A percentile compares a stretch with the other conserved stretches of the same genome.
Conservation (phyloP, 345 rosid genomes). For the Salix koriyanagi region DNA sequence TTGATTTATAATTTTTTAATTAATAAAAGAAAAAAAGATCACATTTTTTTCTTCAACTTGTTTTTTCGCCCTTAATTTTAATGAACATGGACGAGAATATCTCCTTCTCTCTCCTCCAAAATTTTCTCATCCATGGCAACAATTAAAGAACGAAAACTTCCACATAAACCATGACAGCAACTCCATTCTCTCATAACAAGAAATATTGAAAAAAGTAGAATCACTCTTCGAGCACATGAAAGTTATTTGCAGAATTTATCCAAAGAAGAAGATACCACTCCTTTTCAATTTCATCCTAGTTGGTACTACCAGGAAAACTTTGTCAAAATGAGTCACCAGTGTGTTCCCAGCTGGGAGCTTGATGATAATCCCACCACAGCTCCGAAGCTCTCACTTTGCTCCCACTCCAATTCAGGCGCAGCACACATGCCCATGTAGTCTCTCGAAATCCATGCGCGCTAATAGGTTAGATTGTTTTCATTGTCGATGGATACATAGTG, state of each 20-base stretch:
- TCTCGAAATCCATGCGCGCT: background rate
- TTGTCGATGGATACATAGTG: background rate
- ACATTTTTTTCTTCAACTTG: background rate
- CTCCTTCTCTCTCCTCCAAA: background rate
- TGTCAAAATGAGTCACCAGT: conserved; percentile 56
- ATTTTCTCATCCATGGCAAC: background rate
- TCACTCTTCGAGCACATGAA: background rate
- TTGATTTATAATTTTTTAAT: background rate
- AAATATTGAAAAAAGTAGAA: background rate
- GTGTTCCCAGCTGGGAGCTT: conserved; percentile 77
- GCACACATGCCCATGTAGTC: conserved; percentile 51
- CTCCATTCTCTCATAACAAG: conserved; percentile 5
- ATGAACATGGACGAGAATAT: conserved; percentile 7
- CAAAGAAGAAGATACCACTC: background rate
- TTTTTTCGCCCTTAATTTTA: background rate
- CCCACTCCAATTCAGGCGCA: conserved; percentile 33
- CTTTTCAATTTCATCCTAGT: background rate
- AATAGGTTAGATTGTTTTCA: background rate
- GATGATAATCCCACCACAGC: conserved; percentile 35
- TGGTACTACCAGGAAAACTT: background rate
- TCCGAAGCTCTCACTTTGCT: conserved; percentile 31
- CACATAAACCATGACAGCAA: background rate
- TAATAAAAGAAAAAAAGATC: background rate
- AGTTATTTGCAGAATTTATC: background rate
- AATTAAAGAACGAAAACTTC: background rate